These are phyloP conservation scores for Zopfia rhizophila DNA, from an alignment of 2,329 filamentous ascomycete species.

Conservation along the genomic window DNA sequence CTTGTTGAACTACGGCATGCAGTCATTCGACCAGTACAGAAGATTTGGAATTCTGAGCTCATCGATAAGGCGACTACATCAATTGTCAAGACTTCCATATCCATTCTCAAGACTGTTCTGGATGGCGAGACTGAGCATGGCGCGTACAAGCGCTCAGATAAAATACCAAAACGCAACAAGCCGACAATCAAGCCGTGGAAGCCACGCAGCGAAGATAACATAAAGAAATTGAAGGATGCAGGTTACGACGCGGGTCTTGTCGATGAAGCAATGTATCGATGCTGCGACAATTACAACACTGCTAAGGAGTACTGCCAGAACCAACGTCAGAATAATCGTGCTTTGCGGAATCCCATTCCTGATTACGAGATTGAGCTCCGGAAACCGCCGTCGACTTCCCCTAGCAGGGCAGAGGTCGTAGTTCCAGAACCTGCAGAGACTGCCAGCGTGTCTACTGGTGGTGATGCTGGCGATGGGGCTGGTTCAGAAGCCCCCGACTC, in stretches of 20 bases:
- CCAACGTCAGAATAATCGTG: slow-evolving; percentile 66
- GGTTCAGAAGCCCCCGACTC: slow-evolving; percentile 41
- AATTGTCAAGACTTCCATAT: slow-evolving; percentile 81
- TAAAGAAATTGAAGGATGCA: slow-evolving; percentile 55
- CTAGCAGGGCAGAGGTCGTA: slow-evolving; percentile 45
- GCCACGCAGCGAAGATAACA: slow-evolving; percentile 57
- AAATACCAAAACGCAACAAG: slow-evolving; percentile 60
- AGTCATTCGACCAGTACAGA: slow-evolving; percentile 78
- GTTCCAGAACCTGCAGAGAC: slow-evolving; percentile 43
- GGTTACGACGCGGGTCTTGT: slow-evolving; percentile 71
- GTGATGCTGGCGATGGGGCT: slow-evolving; percentile 37
- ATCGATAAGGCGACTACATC: slow-evolving; percentile 82
- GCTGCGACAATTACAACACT: slow-evolving; percentile 70
- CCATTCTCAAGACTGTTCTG: slow-evolving; percentile 82
- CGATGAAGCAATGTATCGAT: slow-evolving; percentile 83
- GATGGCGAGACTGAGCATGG: slow-evolving; percentile 78
- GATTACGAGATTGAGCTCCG: slow-evolving; percentile 50
- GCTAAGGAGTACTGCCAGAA: slow-evolving; percentile 81
- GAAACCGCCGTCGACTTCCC: slow-evolving; percentile 39
- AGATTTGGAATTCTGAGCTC: slow-evolving; percentile 86
- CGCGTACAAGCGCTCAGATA: slow-evolving; percentile 71
- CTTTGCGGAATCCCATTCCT: slow-evolving; percentile 74
- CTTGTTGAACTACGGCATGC: slow-evolving; percentile 85
- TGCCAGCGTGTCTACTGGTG: slow-evolving; percentile 37
- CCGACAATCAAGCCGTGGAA: slow-evolving; percentile 63